A percentile compares a stretch with the other conserved stretches of the same genome.
phyloP scores from a whole-genome alignment of 495 filamentous ascomycete species.

The Penicillium cataractarum region DNA sequence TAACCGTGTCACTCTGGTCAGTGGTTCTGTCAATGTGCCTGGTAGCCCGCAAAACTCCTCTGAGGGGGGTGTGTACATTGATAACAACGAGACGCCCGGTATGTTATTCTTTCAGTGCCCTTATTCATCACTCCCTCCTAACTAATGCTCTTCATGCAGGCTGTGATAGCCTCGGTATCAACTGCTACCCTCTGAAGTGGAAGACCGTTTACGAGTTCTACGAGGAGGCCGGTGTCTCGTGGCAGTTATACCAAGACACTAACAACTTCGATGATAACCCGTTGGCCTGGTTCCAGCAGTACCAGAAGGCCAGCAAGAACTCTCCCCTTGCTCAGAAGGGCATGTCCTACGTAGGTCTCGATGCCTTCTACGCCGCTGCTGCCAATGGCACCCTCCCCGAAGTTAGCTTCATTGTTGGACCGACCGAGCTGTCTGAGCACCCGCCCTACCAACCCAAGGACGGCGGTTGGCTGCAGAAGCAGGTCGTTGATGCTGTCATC shows the following conservation, averaged over 20 bases:
- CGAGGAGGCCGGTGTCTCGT: slow-evolving; percentile 54
- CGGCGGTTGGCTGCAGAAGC: slow-evolving; percentile 60
- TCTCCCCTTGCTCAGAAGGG: slow-evolving; percentile 49
- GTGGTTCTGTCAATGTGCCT: slow-evolving; percentile 56
- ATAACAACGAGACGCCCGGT: slow-evolving; percentile 59
- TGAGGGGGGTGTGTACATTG: slow-evolving; percentile 56
- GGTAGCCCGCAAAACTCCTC: slow-evolving; percentile 48
- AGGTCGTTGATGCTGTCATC: slow-evolving; percentile 55
- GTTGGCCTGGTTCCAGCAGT: slow-evolving; percentile 58
- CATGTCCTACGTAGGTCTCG: slow-evolving; percentile 47
- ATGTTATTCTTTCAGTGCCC: not conserved
- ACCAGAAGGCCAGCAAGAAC: slow-evolving; percentile 43
- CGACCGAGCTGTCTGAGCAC: slow-evolving; percentile 55
- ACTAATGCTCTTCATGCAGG: slow-evolving; percentile 23
- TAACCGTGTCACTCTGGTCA: slow-evolving; percentile 58
- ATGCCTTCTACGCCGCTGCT: slow-evolving; percentile 54
- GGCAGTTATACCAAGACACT: slow-evolving; percentile 57
- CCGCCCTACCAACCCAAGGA: slow-evolving; percentile 57
- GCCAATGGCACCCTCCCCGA: slow-evolving; percentile 56
- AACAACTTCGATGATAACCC: slow-evolving; percentile 62
- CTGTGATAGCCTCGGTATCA: slow-evolving; percentile 46
- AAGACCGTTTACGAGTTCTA: slow-evolving; percentile 57
- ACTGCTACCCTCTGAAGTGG: slow-evolving; percentile 60
- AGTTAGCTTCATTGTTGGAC: slow-evolving; percentile 57
- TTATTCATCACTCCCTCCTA: not conserved